These are phyloP conservation scores for Talaromyces thailandensis DNA, from an alignment of 495 filamentous ascomycete genomes.

Conservation along the genomic window DNA sequence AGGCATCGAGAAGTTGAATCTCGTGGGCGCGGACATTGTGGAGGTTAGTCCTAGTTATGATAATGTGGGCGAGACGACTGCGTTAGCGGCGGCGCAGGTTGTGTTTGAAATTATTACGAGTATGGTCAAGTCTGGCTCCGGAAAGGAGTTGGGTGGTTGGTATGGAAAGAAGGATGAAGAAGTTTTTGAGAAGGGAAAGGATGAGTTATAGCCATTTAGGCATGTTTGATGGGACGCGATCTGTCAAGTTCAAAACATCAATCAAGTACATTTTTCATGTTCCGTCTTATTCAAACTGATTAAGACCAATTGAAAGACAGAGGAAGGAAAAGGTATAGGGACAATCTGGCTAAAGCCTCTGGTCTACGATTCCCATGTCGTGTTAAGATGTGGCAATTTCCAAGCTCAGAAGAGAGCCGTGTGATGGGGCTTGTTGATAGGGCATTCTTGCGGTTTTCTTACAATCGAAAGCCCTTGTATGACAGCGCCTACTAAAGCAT, in stretches of 20 bases:
- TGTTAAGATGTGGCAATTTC: too few species aligned
- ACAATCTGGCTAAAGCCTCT: too few species aligned
- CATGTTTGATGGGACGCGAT: not conserved
- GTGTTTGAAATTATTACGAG: slow-evolving; percentile 76
- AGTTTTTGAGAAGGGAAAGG: slow-evolving; percentile 23
- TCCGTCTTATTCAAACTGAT: too few species aligned
- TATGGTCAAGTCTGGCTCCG: slow-evolving; percentile 61
- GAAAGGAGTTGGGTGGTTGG: slow-evolving; percentile 37
- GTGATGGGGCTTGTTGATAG: too few species aligned
- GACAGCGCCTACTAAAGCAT: not conserved
- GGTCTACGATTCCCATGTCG: too few species aligned
- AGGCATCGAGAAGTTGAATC: slow-evolving; percentile 59
- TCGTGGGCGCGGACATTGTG: slow-evolving; percentile 71
- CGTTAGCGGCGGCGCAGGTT: slow-evolving; percentile 73
- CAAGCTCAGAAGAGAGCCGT: too few species aligned
- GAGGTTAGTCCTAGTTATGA: slow-evolving; percentile 85
- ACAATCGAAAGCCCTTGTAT: not conserved
- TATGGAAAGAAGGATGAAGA: slow-evolving; percentile 26
- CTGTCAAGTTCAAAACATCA: not conserved
- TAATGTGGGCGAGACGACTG: slow-evolving; percentile 73
- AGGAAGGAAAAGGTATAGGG: too few species aligned
- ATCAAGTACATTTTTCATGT: not conserved
- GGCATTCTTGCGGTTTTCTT: not conserved
- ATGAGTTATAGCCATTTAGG: slow-evolving; percentile 23
- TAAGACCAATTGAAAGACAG: too few species aligned